Conservation (phyloP, 148 eudicot genomes). For the Diospyros kaki region DNA sequence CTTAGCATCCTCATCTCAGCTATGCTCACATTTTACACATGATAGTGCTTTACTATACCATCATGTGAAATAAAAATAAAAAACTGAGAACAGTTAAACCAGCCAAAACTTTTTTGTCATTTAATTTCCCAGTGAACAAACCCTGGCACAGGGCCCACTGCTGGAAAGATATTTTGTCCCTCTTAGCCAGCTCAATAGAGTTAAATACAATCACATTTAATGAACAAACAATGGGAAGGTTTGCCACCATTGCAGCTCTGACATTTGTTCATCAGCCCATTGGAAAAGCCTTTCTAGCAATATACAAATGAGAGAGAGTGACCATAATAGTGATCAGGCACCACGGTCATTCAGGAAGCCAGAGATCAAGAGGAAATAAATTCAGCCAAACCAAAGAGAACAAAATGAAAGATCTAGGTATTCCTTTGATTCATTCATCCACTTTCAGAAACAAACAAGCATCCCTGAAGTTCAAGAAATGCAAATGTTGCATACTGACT, state of each 20-base stretch:
- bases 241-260: too few relatives aligned
- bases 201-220: neutral
- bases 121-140: neutral
- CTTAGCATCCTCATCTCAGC: too few relatives aligned
- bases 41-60: too few relatives aligned
- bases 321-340: neutral
- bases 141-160: neutral
- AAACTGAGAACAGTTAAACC: neutral
- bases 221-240: neutral
- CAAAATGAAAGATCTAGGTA: neutral
- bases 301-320: neutral
- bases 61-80: neutral
- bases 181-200: neutral
- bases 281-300: neutral
- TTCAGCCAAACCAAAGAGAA: neutral
- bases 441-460: conserved; percentile 2
- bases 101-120: neutral
- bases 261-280: neutral
- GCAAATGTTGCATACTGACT: neutral
- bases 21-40: too few relatives aligned
- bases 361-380: neutral
- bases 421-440: neutral
- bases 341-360: conserved; percentile 1
- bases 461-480: neutral
- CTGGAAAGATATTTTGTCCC: neutral